Conservation (phyloP, 352 stramenopile species). For the Peronospora farinosa region DNA sequence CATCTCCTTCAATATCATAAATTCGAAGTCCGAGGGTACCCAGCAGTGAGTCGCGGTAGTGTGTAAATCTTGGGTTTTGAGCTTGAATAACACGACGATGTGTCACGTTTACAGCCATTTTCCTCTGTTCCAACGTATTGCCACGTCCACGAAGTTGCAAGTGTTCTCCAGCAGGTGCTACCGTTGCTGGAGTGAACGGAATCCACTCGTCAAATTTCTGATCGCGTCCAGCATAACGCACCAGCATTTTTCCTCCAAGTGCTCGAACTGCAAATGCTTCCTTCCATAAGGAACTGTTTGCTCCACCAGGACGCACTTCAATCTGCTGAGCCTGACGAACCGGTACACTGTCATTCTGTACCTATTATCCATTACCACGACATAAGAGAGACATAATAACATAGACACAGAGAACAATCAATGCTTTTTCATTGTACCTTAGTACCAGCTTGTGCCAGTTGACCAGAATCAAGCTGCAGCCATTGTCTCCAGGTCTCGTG, state of each 20-base stretch:
- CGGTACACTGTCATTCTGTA: conserved; percentile 47
- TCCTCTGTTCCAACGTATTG: conserved; percentile 31
- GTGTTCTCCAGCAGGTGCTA: conserved; percentile 58
- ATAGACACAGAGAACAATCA: not conserved
- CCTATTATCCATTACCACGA: conserved; percentile 16
- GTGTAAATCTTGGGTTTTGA: conserved; percentile 67
- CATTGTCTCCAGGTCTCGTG: conserved; percentile 68
- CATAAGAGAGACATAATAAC: conserved; percentile 1
- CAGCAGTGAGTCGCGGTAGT: conserved; percentile 57
- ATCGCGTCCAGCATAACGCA: conserved; percentile 61
- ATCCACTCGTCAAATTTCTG: conserved; percentile 73
- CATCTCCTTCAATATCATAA: conserved; percentile 87
- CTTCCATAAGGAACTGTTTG: conserved; percentile 46
- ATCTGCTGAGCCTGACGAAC: conserved; percentile 64
- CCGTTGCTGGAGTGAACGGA: conserved; percentile 45
- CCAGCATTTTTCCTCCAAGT: conserved; percentile 39
- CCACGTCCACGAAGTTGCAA: conserved; percentile 30
- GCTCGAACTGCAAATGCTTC: conserved; percentile 53
- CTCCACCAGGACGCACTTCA: conserved; percentile 48
- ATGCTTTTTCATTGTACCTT: conserved; percentile 32
- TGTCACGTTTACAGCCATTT: conserved; percentile 37
- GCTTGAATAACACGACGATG: conserved; percentile 57
- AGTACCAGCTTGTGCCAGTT: conserved; percentile 46
- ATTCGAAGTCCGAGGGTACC: conserved; percentile 39
- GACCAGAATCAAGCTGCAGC: conserved; percentile 55